Conservation (phyloP, 768 basidiomycete genomes). For the Leccinellum albellum region DNA sequence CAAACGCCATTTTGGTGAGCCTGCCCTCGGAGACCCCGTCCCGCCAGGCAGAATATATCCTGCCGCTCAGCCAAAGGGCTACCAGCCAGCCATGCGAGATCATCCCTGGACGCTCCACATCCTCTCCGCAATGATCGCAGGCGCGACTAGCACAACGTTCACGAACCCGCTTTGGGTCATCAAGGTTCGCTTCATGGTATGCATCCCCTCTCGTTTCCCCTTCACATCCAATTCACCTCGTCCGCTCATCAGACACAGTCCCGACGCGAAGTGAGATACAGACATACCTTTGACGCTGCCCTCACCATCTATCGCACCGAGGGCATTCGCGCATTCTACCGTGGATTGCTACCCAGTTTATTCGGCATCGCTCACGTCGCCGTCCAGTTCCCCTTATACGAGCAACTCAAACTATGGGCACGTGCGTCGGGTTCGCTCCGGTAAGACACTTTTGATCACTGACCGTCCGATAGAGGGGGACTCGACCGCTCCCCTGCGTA, state of each 20-base stretch:
- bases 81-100: conserved; percentile 75
- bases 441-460: background rate
- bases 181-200: conserved; percentile 98
- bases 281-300: conserved; percentile 88
- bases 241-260: conserved; percentile 69
- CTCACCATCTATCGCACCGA: conserved; percentile 86
- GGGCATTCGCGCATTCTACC: conserved; percentile 87
- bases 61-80: conserved; percentile 81
- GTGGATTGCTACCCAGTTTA: conserved; percentile 88
- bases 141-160: conserved; percentile 86
- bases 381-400: conserved; percentile 96
- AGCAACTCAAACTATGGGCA: conserved; percentile 81
- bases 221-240: conserved; percentile 6
- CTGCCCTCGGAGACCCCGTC: conserved; percentile 42
- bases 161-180: conserved; percentile 99
- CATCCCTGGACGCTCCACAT: conserved; percentile 89
- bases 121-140: conserved; percentile 92
- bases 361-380: conserved; percentile 93
- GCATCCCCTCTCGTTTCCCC: conserved; percentile 12
- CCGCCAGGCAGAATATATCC: conserved; percentile 59
- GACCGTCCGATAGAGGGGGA: conserved; percentile 24
- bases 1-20: conserved; percentile 76
- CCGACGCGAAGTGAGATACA: conserved; percentile 71
- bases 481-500: conserved; percentile 27
- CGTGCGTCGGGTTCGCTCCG: conserved; percentile 51